Conservation (phyloP, 2,329 filamentous ascomycete genomes). For the Epichloe glyceriae region DNA sequence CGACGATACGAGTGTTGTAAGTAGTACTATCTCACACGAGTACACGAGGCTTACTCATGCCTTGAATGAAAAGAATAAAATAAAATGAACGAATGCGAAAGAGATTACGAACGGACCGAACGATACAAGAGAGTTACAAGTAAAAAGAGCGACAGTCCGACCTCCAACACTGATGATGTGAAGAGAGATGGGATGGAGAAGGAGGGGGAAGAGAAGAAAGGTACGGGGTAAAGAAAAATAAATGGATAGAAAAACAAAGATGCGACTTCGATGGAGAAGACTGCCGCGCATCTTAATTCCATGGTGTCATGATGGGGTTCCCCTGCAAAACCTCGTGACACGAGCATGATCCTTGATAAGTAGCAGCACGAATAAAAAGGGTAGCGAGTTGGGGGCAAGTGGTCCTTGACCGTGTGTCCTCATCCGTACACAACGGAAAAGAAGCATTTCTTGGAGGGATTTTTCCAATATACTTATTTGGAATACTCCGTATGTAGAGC, state of each 20-base stretch:
- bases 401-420: no score
- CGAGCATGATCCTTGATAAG: no score
- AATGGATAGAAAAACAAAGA: neutral
- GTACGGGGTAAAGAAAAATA: neutral
- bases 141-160: neutral
- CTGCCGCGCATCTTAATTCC: no score
- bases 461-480: no score
- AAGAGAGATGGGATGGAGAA: neutral
- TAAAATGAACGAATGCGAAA: neutral
- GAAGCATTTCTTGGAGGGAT: no score
- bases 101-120: neutral
- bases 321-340: no score
- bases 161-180: neutral
- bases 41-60: neutral
- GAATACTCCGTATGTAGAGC: no score
- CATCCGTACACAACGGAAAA: no score
- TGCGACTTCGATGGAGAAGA: no score
- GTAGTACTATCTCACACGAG: neutral
- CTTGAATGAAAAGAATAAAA: conserved; percentile 2
- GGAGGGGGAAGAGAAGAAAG: neutral
- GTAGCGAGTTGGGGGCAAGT: no score
- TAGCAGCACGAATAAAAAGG: no score
- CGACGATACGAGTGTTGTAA: conserved; percentile 2
- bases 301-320: no score
- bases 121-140: conserved; percentile 1